Evolutionary conservation across 2,329 filamentous ascomycete species (phyloP), one percentile per base, ranked within the genome.

Genomic region (Nothophoma quercina): DNA sequence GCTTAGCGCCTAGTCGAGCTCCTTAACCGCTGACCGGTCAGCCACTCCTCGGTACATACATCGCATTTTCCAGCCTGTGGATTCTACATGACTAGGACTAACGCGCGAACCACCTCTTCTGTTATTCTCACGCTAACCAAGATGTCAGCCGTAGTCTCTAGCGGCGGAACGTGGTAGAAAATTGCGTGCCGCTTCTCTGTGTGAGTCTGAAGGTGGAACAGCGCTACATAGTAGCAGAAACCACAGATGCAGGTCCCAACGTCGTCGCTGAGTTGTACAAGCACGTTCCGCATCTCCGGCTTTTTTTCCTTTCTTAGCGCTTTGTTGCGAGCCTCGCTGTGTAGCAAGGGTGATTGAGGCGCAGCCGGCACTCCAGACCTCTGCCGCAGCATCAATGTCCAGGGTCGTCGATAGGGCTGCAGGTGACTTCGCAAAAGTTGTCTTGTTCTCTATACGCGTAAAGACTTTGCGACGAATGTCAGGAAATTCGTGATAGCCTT

Each of bases 401-500:
- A 71, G 53, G 15, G 59, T 58, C 0, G 62, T 61, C 15, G 63
- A 59, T 15, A 74, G 52, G 6, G 57, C 56, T 1, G 62, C 59
- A 16, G 62, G 51, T 23, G 69, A 49, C 38, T 64, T 67, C 3
- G 57, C 62, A 25, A 60, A 67, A 1, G 47, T 26, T 15, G 58
- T 65, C 42, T 60, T 63, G 28, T 55, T 69, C 49, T 49, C 73
- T 59, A 47, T 64, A 51, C 51, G 70, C 55, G 44, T 71, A 13
- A 73, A 67, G 5, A 69, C 64, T 4, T 62, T 65, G 29, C 80
- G 85, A 61, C 92, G 86, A n/a, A 92, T 83, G 69, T 96, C 91
- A 16, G 77, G 77, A 62, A 88, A 81, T 15, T 77, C 75, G 35
- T 67, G 62, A 74, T 96, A 96, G 4, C 88, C 88, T 62, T 90